Conservation (phyloP, 1,284 basidiomycete genomes). For the Caloboletus firmus region DNA sequence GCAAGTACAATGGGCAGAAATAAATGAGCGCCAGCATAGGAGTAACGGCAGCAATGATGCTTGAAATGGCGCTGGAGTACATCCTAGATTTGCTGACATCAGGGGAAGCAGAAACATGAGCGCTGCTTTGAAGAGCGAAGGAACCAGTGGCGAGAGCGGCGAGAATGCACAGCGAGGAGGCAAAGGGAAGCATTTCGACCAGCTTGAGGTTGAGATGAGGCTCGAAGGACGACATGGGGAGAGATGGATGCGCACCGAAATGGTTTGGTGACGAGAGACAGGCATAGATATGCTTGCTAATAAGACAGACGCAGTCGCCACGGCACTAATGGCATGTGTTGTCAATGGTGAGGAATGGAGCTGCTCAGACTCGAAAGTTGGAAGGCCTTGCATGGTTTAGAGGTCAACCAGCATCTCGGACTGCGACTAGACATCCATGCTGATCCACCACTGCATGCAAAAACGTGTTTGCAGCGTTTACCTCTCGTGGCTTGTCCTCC, state of each 20-base stretch:
- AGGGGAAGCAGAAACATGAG: constrained; percentile 14
- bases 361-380: constrained; percentile 31
- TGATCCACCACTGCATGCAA: constrained; percentile 20
- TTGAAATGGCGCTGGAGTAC: constrained; percentile 41
- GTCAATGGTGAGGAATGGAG: constrained; percentile 30
- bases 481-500: constrained; percentile 12
- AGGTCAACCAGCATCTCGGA: constrained; percentile 23
- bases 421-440: constrained; percentile 24
- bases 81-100: constrained; percentile 34
- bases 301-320: constrained; percentile 34
- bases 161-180: constrained; percentile 35
- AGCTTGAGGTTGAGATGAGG: constrained; percentile 29
- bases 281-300: constrained; percentile 34
- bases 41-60: constrained; percentile 46
- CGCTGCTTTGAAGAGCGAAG: constrained; percentile 28
- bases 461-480: constrained; percentile 39
- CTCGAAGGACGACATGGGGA: constrained; percentile 14
- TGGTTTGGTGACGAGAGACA: constrained; percentile 24
- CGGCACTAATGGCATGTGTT: constrained; percentile 34
- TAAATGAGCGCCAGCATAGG: constrained; percentile 50
- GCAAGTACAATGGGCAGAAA: constrained; percentile 47
- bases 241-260: constrained; percentile 31
- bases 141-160: constrained; percentile 37
- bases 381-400: constrained; percentile 35
- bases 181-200: constrained; percentile 39